Evolutionary conservation across 2,329 filamentous ascomycete species (phyloP).

Genomic region (Fusarium albidum): DNA sequence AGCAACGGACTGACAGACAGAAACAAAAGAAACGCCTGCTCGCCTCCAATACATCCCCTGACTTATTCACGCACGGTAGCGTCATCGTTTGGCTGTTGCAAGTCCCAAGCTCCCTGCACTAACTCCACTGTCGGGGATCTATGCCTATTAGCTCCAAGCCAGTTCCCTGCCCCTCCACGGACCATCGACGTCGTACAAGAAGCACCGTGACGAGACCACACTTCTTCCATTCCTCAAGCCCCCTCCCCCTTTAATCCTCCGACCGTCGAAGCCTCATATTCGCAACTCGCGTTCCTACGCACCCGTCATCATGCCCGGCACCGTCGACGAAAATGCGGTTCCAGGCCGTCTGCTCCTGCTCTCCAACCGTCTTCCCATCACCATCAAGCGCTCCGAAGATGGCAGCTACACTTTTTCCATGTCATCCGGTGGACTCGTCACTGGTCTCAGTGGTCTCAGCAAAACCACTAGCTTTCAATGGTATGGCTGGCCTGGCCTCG

Average conservation of each 20-base stretch:
- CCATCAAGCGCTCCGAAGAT: conserved; percentile 92
- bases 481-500: conserved; percentile 97
- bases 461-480: conserved; percentile 96
- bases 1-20: conserved; percentile 10
- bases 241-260: conserved; percentile 4
- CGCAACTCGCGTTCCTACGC: not conserved
- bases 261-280: not conserved
- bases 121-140: conserved; percentile 41
- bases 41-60: conserved; percentile 40
- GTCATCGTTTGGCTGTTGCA: conserved; percentile 37
- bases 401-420: conserved; percentile 93
- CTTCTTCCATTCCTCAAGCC: conserved; percentile 7
- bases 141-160: conserved; percentile 33
- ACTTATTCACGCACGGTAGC: conserved; percentile 40
- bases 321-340: conserved; percentile 45
- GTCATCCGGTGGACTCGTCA: conserved; percentile 96
- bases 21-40: conserved; percentile 18
- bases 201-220: conserved; percentile 28
- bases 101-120: conserved; percentile 37
- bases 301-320: conserved; percentile 47
- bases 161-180: conserved; percentile 41
- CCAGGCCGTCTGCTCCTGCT: conserved; percentile 77
- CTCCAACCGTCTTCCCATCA: conserved; percentile 95
- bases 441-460: conserved; percentile 87
- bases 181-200: conserved; percentile 32